Percentiles rank a stretch among this genome's conserved stretches.
Conservation (phyloP, 495 filamentous ascomycete genomes). For the Terfezia claveryi region DNA sequence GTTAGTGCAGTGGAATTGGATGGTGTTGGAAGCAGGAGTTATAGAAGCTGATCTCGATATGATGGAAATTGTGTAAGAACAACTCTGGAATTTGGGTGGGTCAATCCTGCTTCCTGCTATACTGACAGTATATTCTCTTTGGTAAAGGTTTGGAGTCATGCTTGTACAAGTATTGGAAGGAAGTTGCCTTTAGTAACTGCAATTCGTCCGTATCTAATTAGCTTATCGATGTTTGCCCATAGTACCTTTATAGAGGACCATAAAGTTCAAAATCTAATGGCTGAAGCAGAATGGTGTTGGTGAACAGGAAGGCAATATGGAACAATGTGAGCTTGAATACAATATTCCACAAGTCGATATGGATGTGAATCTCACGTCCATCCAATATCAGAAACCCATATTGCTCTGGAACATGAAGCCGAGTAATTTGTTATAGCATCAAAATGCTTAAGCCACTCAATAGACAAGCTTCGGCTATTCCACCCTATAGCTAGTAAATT, state of each 20-base stretch:
- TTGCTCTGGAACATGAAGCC: too few species aligned
- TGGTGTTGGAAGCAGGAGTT: too few species aligned
- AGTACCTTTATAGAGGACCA: not conserved
- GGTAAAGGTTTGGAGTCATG: too few species aligned
- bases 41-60: too few species aligned
- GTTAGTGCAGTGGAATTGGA: too few species aligned
- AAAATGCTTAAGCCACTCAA: constrained; percentile 15
- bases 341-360: constrained; percentile 6
- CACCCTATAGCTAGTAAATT: constrained; percentile 14
- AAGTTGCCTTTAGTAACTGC: not conserved
- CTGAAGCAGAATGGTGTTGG: constrained; percentile 5
- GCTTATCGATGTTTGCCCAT: constrained; percentile 5
- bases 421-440: not conserved
- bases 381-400: constrained; percentile 1
- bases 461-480: constrained; percentile 9
- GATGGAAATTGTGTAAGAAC: too few species aligned
- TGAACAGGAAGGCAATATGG: constrained; percentile 6
- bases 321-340: constrained; percentile 1
- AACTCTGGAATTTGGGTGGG: too few species aligned
- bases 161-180: too few species aligned
- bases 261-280: constrained; percentile 3
- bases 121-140: too few species aligned
- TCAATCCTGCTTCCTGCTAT: too few species aligned
- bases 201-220: not conserved
- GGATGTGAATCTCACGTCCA: constrained; percentile 5